These are phyloP conservation scores for Alternaria viburni DNA, from an alignment of 2,329 filamentous ascomycete genomes.

Conservation along the genomic window DNA sequence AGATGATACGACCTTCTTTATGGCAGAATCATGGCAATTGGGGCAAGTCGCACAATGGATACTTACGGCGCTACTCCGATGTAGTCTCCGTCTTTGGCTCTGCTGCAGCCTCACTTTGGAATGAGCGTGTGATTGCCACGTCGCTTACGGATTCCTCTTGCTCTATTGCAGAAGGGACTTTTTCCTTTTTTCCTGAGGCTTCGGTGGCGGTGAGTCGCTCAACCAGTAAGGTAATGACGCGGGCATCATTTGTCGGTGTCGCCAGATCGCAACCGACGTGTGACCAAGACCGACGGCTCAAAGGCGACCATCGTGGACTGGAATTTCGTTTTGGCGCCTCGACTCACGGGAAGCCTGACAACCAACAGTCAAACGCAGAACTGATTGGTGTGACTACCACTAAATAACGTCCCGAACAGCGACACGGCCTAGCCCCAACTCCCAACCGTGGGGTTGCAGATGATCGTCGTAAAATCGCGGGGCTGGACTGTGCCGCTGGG, in stretches of 20 bases:
- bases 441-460: constrained; percentile 5
- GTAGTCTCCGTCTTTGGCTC: not conserved
- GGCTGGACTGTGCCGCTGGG: constrained; percentile 3
- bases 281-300: not conserved
- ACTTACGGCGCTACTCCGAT: constrained; percentile 19
- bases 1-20: constrained; percentile 13
- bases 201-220: constrained; percentile 1
- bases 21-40: constrained; percentile 19
- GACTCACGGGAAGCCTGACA: not conserved
- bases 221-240: not conserved
- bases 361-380: not conserved
- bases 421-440: not conserved
- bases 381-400: not conserved
- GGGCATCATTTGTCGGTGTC: not conserved
- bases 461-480: constrained; percentile 12
- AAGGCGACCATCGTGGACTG: not conserved
- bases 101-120: constrained; percentile 11
- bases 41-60: constrained; percentile 16
- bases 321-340: not conserved
- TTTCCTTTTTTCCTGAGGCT: not conserved
- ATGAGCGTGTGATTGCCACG: not conserved
- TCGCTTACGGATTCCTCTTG: not conserved
- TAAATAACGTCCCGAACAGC: not conserved
- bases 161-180: not conserved
- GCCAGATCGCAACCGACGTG: not conserved